Evolutionary conservation across 257 asterid species (phyloP), one percentile per base, ranked within the genome.

Genomic region (Cinchona pubescens): DNA sequence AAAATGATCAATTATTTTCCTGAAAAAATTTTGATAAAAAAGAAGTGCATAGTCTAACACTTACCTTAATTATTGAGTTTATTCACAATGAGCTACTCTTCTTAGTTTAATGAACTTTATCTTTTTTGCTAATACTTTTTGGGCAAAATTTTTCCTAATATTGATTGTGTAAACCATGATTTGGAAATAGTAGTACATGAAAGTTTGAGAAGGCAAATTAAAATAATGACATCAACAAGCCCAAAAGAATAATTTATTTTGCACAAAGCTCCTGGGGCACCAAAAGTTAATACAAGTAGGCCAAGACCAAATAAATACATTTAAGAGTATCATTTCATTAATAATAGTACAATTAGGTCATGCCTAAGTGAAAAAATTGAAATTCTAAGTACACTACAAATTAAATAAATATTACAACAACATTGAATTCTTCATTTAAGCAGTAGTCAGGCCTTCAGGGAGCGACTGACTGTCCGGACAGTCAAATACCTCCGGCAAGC

Each of bases 401-500:
- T 27, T 32, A 16, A 73, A 51, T 40, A 32, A 49, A 30, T 53
- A 76, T 15, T 43, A 34, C 10, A n/a, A n/a, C 43, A 11, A 25
- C 65, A 49, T 12, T 23, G 16, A 32, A 9, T 23, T 51, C 62
- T 74, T 76, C 62, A 63, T 73, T 84, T 71, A 92, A 58, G 82
- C 93, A 53, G 87, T 76, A 66, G 68, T 67, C 70, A 92, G 85
- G 79, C 91, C 93, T 74, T 88, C 92, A 1, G 92, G 89, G 14
- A 92, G 86, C 14, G 87, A 40, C 72, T 73, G 69, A 14, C 56
- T 72, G 7, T 77, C 85, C 42, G 66, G 81, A 32, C 83, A 42
- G 88, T 64, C 67, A 88, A 60, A 69, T 75, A 83, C 84, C 80
- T 83, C 66, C 97, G 90, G 79, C 93, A 87, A 63, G 91, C 96